Evolutionary conservation across 768 basidiomycete genomes (phyloP).

Genomic region (Cyclocybe aegerita): DNA sequence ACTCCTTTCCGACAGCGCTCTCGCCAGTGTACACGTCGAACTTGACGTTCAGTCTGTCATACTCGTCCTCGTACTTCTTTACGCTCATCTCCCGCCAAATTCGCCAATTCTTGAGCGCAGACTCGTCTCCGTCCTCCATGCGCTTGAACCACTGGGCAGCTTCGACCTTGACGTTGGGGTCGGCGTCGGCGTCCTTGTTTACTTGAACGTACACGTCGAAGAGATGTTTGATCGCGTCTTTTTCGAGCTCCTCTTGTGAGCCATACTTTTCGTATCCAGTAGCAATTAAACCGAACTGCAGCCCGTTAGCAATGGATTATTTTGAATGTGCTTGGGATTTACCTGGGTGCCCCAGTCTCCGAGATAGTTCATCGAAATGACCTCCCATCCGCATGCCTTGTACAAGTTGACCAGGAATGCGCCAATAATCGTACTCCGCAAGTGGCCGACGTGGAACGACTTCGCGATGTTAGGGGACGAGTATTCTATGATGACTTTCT

Average conservation of each 20-base stretch:
- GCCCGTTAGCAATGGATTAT: background rate
- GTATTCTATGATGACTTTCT: conserved; percentile 87
- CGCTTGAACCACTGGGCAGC: conserved; percentile 90
- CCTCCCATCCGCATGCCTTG: conserved; percentile 90
- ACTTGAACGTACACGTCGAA: conserved; percentile 95
- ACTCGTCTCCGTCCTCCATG: conserved; percentile 92
- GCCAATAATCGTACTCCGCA: conserved; percentile 99
- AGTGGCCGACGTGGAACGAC: conserved; percentile 95
- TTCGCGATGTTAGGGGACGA: conserved; percentile 98
- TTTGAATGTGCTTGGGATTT: conserved; percentile 13
- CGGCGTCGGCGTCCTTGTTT: conserved; percentile 76
- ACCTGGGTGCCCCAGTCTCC: conserved; percentile 99
- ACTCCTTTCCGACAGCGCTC: conserved; percentile 72
- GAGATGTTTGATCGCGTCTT: conserved; percentile 92
- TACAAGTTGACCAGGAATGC: conserved; percentile 90
- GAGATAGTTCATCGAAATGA: conserved; percentile 89
- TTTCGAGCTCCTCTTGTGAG: conserved; percentile 75
- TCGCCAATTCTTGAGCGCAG: conserved; percentile 83
- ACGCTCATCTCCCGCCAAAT: conserved; percentile 92
- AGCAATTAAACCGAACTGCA: conserved; percentile 83
- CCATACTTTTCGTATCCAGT: conserved; percentile 93
- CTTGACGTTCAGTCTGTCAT: conserved; percentile 82
- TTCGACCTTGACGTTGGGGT: conserved; percentile 69
- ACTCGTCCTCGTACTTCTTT: conserved; percentile 85
- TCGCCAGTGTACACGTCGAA: conserved; percentile 95